Conservation (phyloP, 106 monocot genomes). For the Dendrobium chrysotoxum region DNA sequence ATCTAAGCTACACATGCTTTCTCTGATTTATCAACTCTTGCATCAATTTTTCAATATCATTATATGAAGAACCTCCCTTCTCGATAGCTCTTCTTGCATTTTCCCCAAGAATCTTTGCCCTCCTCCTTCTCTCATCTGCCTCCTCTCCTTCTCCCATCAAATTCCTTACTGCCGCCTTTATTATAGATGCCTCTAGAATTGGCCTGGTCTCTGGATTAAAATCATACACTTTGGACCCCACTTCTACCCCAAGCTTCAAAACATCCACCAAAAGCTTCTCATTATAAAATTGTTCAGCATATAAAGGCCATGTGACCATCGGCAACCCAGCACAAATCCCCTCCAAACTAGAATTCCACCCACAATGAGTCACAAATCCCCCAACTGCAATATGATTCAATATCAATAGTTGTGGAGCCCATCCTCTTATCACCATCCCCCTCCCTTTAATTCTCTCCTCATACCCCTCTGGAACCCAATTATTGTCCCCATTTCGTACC, state of each 20-base stretch:
- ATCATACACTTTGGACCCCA: not conserved
- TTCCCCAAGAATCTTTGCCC: conserved; percentile 4
- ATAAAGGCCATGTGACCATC: conserved; percentile 44
- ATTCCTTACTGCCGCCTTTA: conserved; percentile 24
- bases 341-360: conserved; percentile 63
- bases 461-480: no score
- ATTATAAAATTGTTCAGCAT: conserved; percentile 45
- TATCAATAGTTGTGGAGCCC: no score
- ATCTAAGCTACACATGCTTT: no score
- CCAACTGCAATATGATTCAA: no score
- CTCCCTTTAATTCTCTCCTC: no score
- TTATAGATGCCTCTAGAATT: conserved; percentile 17
- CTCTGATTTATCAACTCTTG: no score
- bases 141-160: conserved; percentile 26
- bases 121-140: conserved; percentile 16
- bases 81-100: not conserved
- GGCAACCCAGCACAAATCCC: conserved; percentile 34
- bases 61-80: conserved; percentile 32
- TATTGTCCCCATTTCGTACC: no score
- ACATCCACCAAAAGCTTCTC: conserved; percentile 34
- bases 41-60: no score
- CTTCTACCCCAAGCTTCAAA: conserved; percentile 28
- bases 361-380: conserved; percentile 42
- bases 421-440: no score
- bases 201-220: conserved; percentile 5